Evolutionary conservation across 768 basidiomycete genomes (phyloP).

Genomic region (Mycena galericulata): DNA sequence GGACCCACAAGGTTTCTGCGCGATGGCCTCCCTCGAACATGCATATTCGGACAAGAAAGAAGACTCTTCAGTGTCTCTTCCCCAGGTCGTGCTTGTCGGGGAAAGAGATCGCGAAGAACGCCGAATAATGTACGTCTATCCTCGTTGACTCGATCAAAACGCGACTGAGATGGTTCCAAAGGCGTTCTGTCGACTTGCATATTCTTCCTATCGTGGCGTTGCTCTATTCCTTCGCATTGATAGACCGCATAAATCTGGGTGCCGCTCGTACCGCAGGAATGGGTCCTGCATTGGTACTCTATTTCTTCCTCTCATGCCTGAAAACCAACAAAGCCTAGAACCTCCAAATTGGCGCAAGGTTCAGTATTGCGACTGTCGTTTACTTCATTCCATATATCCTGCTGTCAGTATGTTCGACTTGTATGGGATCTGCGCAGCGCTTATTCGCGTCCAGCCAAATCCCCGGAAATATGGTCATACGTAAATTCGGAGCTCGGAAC

Average conservation of each 20-base stretch:
- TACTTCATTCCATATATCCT: slow-evolving; percentile 61
- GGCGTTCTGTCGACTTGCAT: slow-evolving; percentile 56
- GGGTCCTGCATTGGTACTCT: slow-evolving; percentile 50
- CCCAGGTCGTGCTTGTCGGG: not conserved
- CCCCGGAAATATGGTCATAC: slow-evolving; percentile 58
- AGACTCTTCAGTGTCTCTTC: slow-evolving; percentile 1
- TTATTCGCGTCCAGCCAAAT: slow-evolving; percentile 51
- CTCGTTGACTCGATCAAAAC: slow-evolving; percentile 6
- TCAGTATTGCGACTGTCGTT: slow-evolving; percentile 55
- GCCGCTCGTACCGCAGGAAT: slow-evolving; percentile 58
- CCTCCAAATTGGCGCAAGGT: slow-evolving; percentile 48
- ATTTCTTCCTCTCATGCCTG: not conserved
- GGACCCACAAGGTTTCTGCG: slow-evolving; percentile 1
- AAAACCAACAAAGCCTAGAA: slow-evolving; percentile 32
- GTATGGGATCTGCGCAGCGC: too few relatives aligned
- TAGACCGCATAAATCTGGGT: slow-evolving; percentile 59
- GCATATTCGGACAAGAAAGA: slow-evolving; percentile 17
- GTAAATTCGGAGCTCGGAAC: slow-evolving; percentile 57
- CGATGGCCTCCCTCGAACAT: slow-evolving; percentile 3
- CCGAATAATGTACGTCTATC: slow-evolving; percentile 13
- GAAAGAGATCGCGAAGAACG: slow-evolving; percentile 7
- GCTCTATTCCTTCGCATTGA: slow-evolving; percentile 56
- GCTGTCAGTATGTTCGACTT: slow-evolving; percentile 53
- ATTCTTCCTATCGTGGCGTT: slow-evolving; percentile 56
- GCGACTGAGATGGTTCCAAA: slow-evolving; percentile 31